A percentile compares a stretch with the other conserved stretches of the same genome.
These are phyloP conservation scores for Thermothielavioides terrestris DNA, from an alignment of 495 filamentous ascomycete genomes.

Conservation along the genomic window DNA sequence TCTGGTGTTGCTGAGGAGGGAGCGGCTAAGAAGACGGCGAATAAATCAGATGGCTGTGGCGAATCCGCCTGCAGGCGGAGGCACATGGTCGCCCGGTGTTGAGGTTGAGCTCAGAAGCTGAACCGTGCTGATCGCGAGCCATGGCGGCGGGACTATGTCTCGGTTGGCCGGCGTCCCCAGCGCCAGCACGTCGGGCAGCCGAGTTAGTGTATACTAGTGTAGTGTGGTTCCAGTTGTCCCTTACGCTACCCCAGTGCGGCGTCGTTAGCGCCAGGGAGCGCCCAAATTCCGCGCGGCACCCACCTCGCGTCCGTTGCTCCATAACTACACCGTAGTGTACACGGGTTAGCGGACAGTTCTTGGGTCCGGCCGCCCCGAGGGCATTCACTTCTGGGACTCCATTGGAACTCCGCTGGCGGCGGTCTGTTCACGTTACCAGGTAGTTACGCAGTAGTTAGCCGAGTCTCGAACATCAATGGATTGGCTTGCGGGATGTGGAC, in stretches of 20 bases:
- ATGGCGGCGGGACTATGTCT: too few relatives aligned
- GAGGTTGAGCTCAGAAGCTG: conserved; percentile 22
- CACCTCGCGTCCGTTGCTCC: background rate
- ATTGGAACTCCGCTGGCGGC: too few relatives aligned
- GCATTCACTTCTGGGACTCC: background rate
- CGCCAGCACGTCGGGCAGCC: too few relatives aligned
- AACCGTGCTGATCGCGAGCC: conserved; percentile 1
- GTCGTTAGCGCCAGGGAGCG: too few relatives aligned
- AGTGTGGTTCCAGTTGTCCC: too few relatives aligned
- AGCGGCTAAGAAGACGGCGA: conserved; percentile 9
- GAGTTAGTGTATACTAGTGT: too few relatives aligned
- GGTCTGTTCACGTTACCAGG: background rate
- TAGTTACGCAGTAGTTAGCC: too few relatives aligned
- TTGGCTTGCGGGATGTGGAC: too few relatives aligned
- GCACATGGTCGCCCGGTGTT: conserved; percentile 23
- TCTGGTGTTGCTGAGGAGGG: conserved; percentile 5
- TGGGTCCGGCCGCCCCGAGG: background rate
- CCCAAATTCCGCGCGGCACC: conserved; percentile 1
- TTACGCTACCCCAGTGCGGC: too few relatives aligned
- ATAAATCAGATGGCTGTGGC: too few relatives aligned
- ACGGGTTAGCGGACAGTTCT: background rate
- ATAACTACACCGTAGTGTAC: too few relatives aligned
- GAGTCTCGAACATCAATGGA: background rate
- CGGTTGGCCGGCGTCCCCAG: too few relatives aligned
- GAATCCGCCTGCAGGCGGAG: conserved; percentile 11